Evolutionary conservation across 805 yeast species (phyloP).

Genomic region (Ogataea paradorogensis): DNA sequence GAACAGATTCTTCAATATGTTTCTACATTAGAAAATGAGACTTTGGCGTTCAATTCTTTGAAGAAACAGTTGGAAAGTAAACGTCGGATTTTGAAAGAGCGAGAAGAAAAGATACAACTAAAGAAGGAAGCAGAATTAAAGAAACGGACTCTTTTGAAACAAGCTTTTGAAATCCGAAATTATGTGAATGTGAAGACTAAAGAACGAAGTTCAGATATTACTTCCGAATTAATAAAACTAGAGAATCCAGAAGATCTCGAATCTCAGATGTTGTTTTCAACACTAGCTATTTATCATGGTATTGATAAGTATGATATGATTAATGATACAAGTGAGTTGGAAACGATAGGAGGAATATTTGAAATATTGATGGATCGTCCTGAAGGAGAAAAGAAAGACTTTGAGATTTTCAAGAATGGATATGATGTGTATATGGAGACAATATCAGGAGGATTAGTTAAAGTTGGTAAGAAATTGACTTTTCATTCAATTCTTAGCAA

Average conservation of each 20-base stretch:
- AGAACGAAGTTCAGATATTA: constrained; percentile 55
- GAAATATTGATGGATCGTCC: constrained; percentile 64
- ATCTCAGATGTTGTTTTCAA: constrained; percentile 80
- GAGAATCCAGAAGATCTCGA: constrained; percentile 68
- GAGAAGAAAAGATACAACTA: constrained; percentile 33
- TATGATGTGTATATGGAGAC: constrained; percentile 82
- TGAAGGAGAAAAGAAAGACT: constrained; percentile 23
- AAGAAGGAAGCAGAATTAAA: constrained; percentile 40
- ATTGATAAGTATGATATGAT: constrained; percentile 81
- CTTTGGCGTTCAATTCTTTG: constrained; percentile 51
- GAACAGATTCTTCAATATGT: constrained; percentile 65
- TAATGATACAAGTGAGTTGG: constrained; percentile 68
- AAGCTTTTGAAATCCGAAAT: constrained; percentile 63
- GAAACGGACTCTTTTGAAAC: constrained; percentile 40
- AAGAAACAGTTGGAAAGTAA: constrained; percentile 38
- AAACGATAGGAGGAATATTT: constrained; percentile 62
- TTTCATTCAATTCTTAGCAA: constrained; percentile 62
- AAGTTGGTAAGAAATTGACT: constrained; percentile 74
- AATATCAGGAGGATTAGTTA: constrained; percentile 75
- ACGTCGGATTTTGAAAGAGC: constrained; percentile 23
- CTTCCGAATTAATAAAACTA: constrained; percentile 49
- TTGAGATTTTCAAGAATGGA: constrained; percentile 40
- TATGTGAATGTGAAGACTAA: constrained; percentile 47
- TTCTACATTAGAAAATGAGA: constrained; percentile 54
- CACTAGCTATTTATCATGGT: constrained; percentile 77